Evolutionary conservation across 1,139 yeast species (phyloP).

Genomic region (Pichia sp.): DNA sequence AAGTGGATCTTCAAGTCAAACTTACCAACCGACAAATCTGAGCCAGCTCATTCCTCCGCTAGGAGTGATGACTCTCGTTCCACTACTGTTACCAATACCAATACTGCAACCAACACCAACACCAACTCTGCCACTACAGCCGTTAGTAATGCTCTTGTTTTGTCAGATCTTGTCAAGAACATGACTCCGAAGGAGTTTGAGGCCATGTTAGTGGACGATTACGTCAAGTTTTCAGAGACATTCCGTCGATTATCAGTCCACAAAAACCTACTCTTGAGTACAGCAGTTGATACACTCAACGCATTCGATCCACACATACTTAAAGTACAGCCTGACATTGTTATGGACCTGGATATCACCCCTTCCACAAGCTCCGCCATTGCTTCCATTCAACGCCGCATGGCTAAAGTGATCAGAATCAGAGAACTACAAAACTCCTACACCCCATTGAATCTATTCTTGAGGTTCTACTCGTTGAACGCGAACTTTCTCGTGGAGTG

Average conservation of each 20-base stretch:
- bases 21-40: constrained; percentile 39
- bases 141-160: constrained; percentile 14
- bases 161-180: constrained; percentile 38
- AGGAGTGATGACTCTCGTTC: not conserved
- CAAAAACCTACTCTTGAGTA: constrained; percentile 69
- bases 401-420: constrained; percentile 73
- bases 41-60: too few relatives aligned
- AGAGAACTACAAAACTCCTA: constrained; percentile 66
- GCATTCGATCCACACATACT: constrained; percentile 22
- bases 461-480: constrained; percentile 59
- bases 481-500: constrained; percentile 74
- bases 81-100: not conserved
- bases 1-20: constrained; percentile 62
- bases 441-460: constrained; percentile 47
- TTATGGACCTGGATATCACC: constrained; percentile 54
- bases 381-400: constrained; percentile 65
- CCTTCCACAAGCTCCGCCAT: constrained; percentile 57
- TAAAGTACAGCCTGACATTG: constrained; percentile 35
- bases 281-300: constrained; percentile 52
- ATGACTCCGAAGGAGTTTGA: constrained; percentile 73
- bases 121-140: constrained; percentile 18
- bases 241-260: constrained; percentile 69
- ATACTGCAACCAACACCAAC: constrained; percentile 18
- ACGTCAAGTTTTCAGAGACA: constrained; percentile 61
- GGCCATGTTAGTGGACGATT: constrained; percentile 56